A percentile compares a stretch with the other conserved stretches of the same genome.
phyloP scores from a whole-genome alignment of 805 yeast species.

The Schizosaccharomyces cryophilus region DNA sequence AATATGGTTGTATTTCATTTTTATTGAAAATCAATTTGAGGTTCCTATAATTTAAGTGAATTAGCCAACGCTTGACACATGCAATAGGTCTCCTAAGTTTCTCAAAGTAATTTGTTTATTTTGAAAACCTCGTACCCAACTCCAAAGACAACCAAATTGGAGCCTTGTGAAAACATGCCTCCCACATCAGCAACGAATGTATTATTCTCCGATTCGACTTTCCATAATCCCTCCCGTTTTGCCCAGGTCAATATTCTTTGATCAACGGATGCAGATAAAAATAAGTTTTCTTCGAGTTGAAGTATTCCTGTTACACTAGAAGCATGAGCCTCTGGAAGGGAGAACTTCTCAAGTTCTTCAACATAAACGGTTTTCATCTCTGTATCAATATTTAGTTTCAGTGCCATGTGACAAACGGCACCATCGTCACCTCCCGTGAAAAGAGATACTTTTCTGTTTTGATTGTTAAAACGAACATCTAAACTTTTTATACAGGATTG shows the following conservation, averaged over 20 bases:
- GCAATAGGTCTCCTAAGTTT: no score
- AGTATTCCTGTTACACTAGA: background rate
- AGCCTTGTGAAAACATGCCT: background rate
- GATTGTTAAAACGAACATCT: background rate
- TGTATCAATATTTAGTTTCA: background rate
- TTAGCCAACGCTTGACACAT: no score
- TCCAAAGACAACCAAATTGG: background rate
- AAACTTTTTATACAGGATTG: background rate
- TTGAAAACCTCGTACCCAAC: background rate
- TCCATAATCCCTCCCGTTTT: background rate
- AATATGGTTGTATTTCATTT: no score
- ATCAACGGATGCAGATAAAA: background rate
- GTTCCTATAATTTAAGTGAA: no score
- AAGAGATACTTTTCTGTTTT: background rate
- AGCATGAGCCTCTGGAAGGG: background rate
- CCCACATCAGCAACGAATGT: background rate
- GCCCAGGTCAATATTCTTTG: background rate
- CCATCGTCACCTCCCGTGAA: background rate
- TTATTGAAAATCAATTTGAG: no score
- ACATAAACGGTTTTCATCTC: background rate
- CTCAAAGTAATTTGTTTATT: no score
- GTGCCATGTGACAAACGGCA: background rate
- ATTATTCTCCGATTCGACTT: background rate
- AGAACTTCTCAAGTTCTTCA: background rate
- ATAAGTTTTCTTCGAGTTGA: background rate